Evolutionary conservation across 163 green algal species (phyloP), one percentile per base, ranked within the genome.

Genomic region (Coccomyxa subellipsoidea): DNA sequence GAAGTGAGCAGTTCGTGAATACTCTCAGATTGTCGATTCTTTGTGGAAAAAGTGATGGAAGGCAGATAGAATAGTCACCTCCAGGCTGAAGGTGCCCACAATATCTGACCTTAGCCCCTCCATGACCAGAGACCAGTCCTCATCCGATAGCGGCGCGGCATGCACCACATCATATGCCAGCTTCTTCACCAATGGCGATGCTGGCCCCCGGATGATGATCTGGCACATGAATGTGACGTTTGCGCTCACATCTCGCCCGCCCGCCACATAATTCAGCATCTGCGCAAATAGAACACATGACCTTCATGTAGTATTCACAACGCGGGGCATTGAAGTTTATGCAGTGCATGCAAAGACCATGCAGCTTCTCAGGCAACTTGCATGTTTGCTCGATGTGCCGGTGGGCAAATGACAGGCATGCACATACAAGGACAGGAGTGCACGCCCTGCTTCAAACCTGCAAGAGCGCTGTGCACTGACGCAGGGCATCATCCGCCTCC

Each of bases 151-250:
- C 6, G 80, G 25, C 8, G 59, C 83, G n/a, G 76, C 72, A 53
- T 72, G 69, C 36, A 84, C 83, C 9, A 87, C 38, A 32, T 87
- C 83, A 40, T 87, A 87, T 25, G 76, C 83, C 59, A 87, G 80
- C 39, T 59, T 71, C 76, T 87, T 87, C 79, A 76, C 76, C 37
- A 69, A 35, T 36, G 80, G 37, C 53, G 66, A 39, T 15, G 76
- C 80, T 5, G 83, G 69, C 32, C 40, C 38, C 32, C 39, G 38
- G 18, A 87, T 27, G 7, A 85, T 72, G 32, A 9, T 34, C 39
- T 82, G 79, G 54, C 83, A 87, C 32, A 69, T 54, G 23, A 77
- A 36, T 23, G 31, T 71, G 21, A 84, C 75, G 5, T 70, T 18
- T 12, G 38, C 54, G 37, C 73, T 66, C 18, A 87, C 66, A 12